phyloP scores from a whole-genome alignment of 2,329 filamentous ascomycete species.

The Cordyceps fumosorosea region DNA sequence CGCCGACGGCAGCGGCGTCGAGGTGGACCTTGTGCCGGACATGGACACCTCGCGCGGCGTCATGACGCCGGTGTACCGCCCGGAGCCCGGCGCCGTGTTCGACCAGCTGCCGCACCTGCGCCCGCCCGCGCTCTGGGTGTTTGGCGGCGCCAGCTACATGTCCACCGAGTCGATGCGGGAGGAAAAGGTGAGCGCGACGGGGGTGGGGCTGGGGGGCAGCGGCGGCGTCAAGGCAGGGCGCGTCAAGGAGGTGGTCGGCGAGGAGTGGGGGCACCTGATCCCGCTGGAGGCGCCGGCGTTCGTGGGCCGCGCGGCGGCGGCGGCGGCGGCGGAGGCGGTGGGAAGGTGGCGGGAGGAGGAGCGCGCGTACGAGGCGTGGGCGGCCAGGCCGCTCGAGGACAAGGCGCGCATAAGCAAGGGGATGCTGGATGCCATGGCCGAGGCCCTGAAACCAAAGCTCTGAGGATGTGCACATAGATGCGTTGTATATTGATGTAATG shows the following conservation, averaged over 20 bases:
- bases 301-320: constrained; percentile 55
- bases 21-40: constrained; percentile 38
- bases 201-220: constrained; percentile 59
- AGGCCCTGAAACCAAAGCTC: constrained; percentile 34
- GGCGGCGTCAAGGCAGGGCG: constrained; percentile 57
- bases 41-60: constrained; percentile 33
- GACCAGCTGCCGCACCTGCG: constrained; percentile 52
- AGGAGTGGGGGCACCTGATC: constrained; percentile 69
- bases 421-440: constrained; percentile 42
- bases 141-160: constrained; percentile 54
- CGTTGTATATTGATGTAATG: background rate
- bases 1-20: constrained; percentile 25
- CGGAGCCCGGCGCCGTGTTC: constrained; percentile 54
- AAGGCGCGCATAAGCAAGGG: constrained; percentile 46
- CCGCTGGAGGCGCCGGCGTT: constrained; percentile 70
- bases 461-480: background rate
- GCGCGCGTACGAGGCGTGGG: constrained; percentile 50
- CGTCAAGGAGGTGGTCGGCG: constrained; percentile 59
- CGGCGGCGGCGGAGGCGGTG: constrained; percentile 53
- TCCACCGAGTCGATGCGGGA: constrained; percentile 42
- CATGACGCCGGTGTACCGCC: constrained; percentile 55
- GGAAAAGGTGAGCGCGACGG: constrained; percentile 59
- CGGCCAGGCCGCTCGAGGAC: constrained; percentile 38
- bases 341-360: constrained; percentile 51
- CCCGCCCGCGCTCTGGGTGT: constrained; percentile 62